A percentile compares a stretch with the other conserved stretches of the same genome.
Evolutionary conservation across 192 early-diverging fungal genomes (phyloP).

Genomic region (Coemansia aciculifera): DNA sequence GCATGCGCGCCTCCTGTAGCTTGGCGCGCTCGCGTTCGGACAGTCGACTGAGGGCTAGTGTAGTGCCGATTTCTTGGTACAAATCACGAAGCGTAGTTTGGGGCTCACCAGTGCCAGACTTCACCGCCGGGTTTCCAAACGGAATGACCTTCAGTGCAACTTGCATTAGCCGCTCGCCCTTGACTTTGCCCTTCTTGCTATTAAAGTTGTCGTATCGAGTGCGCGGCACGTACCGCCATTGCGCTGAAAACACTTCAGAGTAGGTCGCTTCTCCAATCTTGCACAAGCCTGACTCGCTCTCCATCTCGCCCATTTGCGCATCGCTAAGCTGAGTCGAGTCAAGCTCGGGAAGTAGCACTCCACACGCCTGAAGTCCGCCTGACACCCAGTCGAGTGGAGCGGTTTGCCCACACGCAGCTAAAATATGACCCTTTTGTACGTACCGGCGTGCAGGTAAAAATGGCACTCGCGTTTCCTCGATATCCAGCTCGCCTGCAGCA

Average conservation of each 20-base stretch:
- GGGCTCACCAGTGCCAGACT: slow-evolving; percentile 52
- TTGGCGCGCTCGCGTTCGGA: slow-evolving; percentile 50
- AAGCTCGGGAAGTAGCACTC: slow-evolving; percentile 35
- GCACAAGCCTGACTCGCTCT: slow-evolving; percentile 42
- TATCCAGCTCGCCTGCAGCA: slow-evolving; percentile 21
- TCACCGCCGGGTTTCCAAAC: slow-evolving; percentile 58
- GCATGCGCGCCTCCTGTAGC: slow-evolving; percentile 40
- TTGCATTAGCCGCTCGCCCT: slow-evolving; percentile 57
- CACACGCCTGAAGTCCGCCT: slow-evolving; percentile 46
- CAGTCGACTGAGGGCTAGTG: slow-evolving; percentile 56
- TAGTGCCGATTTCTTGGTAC: slow-evolving; percentile 65
- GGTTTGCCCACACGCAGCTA: slow-evolving; percentile 50
- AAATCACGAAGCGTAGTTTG: slow-evolving; percentile 58
- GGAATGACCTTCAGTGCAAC: slow-evolving; percentile 83
- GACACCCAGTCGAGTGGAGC: slow-evolving; percentile 52
- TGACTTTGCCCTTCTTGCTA: slow-evolving; percentile 36
- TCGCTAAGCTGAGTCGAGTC: slow-evolving; percentile 21
- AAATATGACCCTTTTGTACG: slow-evolving; percentile 49
- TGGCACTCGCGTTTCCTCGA: slow-evolving; percentile 51
- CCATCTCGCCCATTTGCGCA: slow-evolving; percentile 40
- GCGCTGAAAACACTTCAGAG: slow-evolving; percentile 73
- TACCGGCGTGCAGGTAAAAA: slow-evolving; percentile 50
- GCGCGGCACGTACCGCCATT: slow-evolving; percentile 45
- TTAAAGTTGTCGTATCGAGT: slow-evolving; percentile 53
- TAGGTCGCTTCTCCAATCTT: slow-evolving; percentile 89